phyloP scores from a whole-genome alignment of 2,329 filamentous ascomycete species.

The Aspergillus hiratsukae region DNA sequence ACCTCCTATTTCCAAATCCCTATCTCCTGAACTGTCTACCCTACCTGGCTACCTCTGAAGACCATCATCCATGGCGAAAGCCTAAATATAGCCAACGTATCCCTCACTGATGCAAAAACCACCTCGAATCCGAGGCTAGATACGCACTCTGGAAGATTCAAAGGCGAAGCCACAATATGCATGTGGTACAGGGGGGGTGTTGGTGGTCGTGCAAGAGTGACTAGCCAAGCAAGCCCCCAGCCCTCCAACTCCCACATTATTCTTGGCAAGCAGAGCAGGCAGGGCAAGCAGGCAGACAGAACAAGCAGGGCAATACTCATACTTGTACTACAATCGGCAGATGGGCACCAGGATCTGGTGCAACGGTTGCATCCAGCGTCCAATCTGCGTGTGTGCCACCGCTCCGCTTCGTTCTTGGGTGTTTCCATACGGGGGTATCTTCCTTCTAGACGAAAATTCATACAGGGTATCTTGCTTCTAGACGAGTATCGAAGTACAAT shows the following conservation, averaged over 20 bases:
- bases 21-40: not conserved
- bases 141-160: not conserved
- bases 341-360: slow-evolving; percentile 6
- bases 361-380: slow-evolving; percentile 12
- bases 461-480: not conserved
- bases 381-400: slow-evolving; percentile 10
- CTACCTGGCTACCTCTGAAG: too few relatives aligned
- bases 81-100: not conserved
- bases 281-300: too few relatives aligned
- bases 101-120: not conserved
- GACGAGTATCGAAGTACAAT: not conserved
- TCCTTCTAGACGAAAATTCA: not conserved
- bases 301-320: not conserved
- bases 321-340: not conserved
- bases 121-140: not conserved
- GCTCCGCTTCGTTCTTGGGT: slow-evolving; percentile 1
- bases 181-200: slow-evolving; percentile 19
- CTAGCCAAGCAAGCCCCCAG: not conserved
- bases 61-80: not conserved
- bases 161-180: slow-evolving; percentile 9
- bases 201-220: not conserved
- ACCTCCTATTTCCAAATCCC: not conserved
- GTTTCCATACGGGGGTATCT: not conserved
- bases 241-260: not conserved
- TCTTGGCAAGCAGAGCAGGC: not conserved